Evolutionary conservation across 768 basidiomycete species (phyloP), one percentile per base, ranked within the genome.

Genomic region (Filobasidium wieringae): DNA sequence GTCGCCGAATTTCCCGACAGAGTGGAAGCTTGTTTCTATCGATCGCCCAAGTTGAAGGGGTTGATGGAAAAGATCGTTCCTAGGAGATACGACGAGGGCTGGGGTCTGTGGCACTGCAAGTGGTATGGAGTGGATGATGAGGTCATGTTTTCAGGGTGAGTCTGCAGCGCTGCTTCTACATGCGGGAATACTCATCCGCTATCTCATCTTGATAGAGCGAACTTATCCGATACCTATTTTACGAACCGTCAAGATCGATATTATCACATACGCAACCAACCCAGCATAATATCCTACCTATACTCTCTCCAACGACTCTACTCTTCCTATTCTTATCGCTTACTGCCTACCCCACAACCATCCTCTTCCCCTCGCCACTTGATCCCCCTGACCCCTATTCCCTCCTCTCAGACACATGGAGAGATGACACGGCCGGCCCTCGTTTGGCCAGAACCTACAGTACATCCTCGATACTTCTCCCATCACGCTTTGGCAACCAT

Each of bases 91-190:
- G 93, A 99, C 66, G 95, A 99, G 75, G 95, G 92, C 1, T 97
- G 91, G 87, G 93, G 92, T 0, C 89, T 92, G 1, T 96, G 92
- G 92, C 95, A 97, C 71, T 85, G 88, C 3, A 99, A 99, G 74
- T 80, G 91, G 56, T 99, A 99, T 68, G 90, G 89, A 19, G 84
- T 81, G 0, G 95, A 99, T 70, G 84, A 96, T 68, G 83, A 92
- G 53, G 80, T 99, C 40, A 82, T 99, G 72, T 82, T 99, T 60
- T 88, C 83, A 65, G 95, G 95, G 93, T 93, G 63, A 74, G 82
- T 72, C 17, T 22, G 26, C 19, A 7, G 17, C 30, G 3, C 12
- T 15, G 5, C 15, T 15, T 27, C 4, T 19, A 12, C 29, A 47
- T n/a, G 15, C n/a, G n/a, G 31, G 22, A 47, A 58, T 31, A 41